Conservation (phyloP, 805 yeast genomes). For the Lachancea dasiensis region DNA sequence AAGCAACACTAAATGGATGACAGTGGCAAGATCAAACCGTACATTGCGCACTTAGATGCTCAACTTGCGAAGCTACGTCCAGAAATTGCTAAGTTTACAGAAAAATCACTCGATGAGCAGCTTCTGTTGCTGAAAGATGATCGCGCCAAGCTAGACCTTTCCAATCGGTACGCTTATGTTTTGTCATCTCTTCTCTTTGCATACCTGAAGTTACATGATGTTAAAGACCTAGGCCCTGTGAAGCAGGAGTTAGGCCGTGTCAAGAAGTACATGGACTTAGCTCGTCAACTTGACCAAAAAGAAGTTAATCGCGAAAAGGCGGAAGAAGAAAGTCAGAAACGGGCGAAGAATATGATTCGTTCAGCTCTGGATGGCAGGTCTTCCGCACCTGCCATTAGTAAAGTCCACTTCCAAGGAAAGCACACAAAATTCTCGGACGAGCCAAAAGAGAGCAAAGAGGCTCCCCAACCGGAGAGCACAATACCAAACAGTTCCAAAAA, state of each 20-base stretch:
- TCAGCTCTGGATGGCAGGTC: slow-evolving; percentile 37
- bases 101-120: slow-evolving; percentile 28
- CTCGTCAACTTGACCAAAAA: slow-evolving; percentile 29
- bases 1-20: slow-evolving; percentile 20
- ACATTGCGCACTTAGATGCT: slow-evolving; percentile 20
- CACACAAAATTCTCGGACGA: slow-evolving; percentile 41
- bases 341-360: slow-evolving; percentile 43
- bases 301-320: slow-evolving; percentile 22
- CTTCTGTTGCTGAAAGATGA: slow-evolving; percentile 20
- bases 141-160: slow-evolving; percentile 19
- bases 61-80: slow-evolving; percentile 20
- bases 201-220: slow-evolving; percentile 24
- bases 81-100: slow-evolving; percentile 17
- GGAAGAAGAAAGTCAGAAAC: slow-evolving; percentile 30
- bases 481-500: background rate
- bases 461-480: background rate
- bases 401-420: slow-evolving; percentile 45
- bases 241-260: slow-evolving; percentile 62
- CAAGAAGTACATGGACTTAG: slow-evolving; percentile 58
- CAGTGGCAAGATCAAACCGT: slow-evolving; percentile 25
- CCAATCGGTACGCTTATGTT: slow-evolving; percentile 26
- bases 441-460: background rate
- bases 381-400: slow-evolving; percentile 46
- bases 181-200: slow-evolving; percentile 29
- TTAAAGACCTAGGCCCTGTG: slow-evolving; percentile 38